Percentiles rank a stretch among this genome's conserved stretches.
Evolutionary conservation across 2,329 filamentous ascomycete genomes (phyloP).

Genomic region (Trichoderma sp.): DNA sequence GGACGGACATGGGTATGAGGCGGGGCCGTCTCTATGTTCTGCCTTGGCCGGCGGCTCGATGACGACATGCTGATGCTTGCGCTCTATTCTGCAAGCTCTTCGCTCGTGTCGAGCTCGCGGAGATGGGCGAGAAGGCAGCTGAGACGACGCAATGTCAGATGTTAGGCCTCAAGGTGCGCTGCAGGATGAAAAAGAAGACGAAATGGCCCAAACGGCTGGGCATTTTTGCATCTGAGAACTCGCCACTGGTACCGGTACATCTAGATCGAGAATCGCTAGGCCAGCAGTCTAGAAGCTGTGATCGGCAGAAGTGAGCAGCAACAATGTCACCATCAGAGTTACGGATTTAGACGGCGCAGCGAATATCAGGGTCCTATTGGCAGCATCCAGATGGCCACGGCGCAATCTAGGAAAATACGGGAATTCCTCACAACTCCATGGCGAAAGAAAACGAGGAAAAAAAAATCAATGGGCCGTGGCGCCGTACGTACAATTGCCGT

Average conservation of each 20-base stretch:
- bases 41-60: conserved; percentile 10
- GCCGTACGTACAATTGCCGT: neutral
- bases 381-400: conserved; percentile 3
- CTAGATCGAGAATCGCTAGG: neutral
- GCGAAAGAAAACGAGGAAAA: neutral
- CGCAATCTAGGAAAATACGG: conserved; percentile 1
- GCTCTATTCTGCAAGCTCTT: neutral
- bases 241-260: neutral
- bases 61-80: conserved; percentile 18
- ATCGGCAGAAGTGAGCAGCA: conserved; percentile 6
- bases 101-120: neutral
- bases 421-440: neutral
- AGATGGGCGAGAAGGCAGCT: neutral
- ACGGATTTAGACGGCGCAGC: neutral
- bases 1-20: neutral
- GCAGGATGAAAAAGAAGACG: neutral
- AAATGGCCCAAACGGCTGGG: neutral
- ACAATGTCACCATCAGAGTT: neutral
- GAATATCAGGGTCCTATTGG: conserved; percentile 14
- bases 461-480: neutral
- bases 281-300: conserved; percentile 9
- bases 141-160: neutral
- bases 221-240: neutral
- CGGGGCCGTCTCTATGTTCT: neutral
- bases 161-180: neutral